A percentile compares a stretch with the other conserved stretches of the same genome.
phyloP scores from a whole-genome alignment of 2,329 filamentous ascomycete genomes.

The Torrubiella hemipterigena region DNA sequence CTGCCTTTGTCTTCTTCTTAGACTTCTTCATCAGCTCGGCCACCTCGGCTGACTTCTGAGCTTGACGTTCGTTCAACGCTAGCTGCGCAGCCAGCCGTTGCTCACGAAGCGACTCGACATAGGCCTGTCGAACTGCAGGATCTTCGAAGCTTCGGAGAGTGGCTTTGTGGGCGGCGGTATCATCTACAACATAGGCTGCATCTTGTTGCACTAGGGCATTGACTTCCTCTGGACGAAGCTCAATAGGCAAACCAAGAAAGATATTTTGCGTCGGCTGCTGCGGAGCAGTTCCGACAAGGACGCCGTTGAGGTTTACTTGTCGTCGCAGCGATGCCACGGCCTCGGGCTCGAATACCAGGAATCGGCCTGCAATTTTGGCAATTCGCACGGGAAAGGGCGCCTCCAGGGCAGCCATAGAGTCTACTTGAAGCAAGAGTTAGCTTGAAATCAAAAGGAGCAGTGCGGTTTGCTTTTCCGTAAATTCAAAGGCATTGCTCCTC shows the following conservation, averaged over 20 bases:
- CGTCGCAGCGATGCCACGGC: conserved; percentile 68
- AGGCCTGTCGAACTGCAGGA: conserved; percentile 46
- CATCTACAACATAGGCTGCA: conserved; percentile 71
- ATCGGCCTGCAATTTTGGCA: conserved; percentile 66
- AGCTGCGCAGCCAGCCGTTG: conserved; percentile 29
- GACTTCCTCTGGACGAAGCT: conserved; percentile 86
- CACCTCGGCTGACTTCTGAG: conserved; percentile 19
- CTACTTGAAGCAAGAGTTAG: conserved; percentile 3
- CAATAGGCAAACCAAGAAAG: conserved; percentile 77
- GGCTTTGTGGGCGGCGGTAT: conserved; percentile 55
- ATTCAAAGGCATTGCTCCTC: conserved; percentile 3
- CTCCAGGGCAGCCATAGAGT: conserved; percentile 10
- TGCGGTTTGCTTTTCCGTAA: too few relatives aligned
- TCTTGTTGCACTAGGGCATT: conserved; percentile 66
- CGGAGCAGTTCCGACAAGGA: conserved; percentile 76
- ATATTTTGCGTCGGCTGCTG: conserved; percentile 92
- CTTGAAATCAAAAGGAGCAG: too few relatives aligned
- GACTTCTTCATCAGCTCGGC: conserved; percentile 12
- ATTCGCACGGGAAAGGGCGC: conserved; percentile 52
- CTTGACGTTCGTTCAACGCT: conserved; percentile 25
- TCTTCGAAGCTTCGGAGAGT: conserved; percentile 45
- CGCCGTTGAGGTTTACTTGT: conserved; percentile 72
- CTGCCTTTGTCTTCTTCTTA: conserved; percentile 9
- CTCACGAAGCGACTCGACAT: conserved; percentile 44
- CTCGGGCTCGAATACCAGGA: conserved; percentile 81